These are phyloP conservation scores for Penicillium frequentans DNA, from an alignment of 2,329 filamentous ascomycete genomes.

Conservation along the genomic window DNA sequence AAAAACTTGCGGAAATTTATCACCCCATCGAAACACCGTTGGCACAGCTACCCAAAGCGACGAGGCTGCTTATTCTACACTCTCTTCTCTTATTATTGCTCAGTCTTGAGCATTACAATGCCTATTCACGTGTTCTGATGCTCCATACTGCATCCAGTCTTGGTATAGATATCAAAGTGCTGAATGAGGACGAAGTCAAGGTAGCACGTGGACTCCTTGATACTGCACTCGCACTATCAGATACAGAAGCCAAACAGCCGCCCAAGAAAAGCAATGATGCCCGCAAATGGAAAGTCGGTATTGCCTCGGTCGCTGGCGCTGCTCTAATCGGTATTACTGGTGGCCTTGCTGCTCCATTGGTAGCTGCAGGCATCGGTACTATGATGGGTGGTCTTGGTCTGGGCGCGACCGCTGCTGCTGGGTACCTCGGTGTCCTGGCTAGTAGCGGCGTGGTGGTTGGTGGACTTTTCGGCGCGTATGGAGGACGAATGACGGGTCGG, in stretches of 20 bases:
- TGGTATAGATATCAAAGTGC: constrained; percentile 62
- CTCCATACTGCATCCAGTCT: constrained; percentile 70
- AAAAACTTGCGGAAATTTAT: constrained; percentile 46
- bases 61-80: constrained; percentile 67
- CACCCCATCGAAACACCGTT: constrained; percentile 63
- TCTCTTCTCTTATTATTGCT: constrained; percentile 70
- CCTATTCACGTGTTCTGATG: constrained; percentile 71
- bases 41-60: constrained; percentile 35
- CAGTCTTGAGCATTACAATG: constrained; percentile 74
- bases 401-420: constrained; percentile 70
- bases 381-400: constrained; percentile 77
- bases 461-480: constrained; percentile 88
- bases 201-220: constrained; percentile 73
- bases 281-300: constrained; percentile 76
- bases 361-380: constrained; percentile 75
- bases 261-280: constrained; percentile 65
- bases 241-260: constrained; percentile 72
- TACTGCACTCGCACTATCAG: constrained; percentile 74
- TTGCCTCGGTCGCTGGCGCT: constrained; percentile 85
- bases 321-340: constrained; percentile 82
- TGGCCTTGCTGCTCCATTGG: constrained; percentile 73
- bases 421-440: constrained; percentile 75
- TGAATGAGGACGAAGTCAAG: constrained; percentile 71
- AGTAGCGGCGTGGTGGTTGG: constrained; percentile 79
- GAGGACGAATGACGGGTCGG: constrained; percentile 75